Conservation (phyloP, 1,139 yeast genomes). For the Blastobotrys illinoisensis region DNA sequence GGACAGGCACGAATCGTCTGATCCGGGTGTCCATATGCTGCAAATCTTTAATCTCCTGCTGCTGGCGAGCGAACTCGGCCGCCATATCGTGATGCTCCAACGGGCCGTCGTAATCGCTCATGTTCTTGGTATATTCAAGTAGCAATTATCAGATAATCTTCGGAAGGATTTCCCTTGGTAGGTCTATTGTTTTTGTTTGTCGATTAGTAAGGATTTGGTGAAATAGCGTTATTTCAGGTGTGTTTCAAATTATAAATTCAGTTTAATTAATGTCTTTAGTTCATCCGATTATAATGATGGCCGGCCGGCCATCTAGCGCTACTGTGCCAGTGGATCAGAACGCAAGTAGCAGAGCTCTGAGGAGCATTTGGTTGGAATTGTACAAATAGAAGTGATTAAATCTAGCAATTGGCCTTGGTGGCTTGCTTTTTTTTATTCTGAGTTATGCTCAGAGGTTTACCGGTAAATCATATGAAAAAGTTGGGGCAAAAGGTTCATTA, state of each 20-base stretch:
- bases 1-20: slow-evolving; percentile 31
- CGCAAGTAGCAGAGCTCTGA: no score
- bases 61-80: background rate
- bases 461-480: no score
- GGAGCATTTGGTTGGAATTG: no score
- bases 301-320: no score
- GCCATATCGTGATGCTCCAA: background rate
- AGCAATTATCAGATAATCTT: background rate
- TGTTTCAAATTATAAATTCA: no score
- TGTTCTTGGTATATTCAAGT: background rate
- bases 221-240: background rate
- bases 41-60: background rate
- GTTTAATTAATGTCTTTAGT: no score
- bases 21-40: slow-evolving; percentile 7
- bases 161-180: background rate
- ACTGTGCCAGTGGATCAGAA: no score
- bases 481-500: background rate
- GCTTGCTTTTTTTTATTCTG: no score
- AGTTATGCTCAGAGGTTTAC: no score
- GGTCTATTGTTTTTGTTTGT: background rate
- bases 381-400: background rate
- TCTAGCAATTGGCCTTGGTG: no score
- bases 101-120: background rate
- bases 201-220: background rate
- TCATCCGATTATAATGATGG: no score